Evolutionary conservation across 495 filamentous ascomycete species (phyloP).

Genomic region (Penicillium malachiteum): DNA sequence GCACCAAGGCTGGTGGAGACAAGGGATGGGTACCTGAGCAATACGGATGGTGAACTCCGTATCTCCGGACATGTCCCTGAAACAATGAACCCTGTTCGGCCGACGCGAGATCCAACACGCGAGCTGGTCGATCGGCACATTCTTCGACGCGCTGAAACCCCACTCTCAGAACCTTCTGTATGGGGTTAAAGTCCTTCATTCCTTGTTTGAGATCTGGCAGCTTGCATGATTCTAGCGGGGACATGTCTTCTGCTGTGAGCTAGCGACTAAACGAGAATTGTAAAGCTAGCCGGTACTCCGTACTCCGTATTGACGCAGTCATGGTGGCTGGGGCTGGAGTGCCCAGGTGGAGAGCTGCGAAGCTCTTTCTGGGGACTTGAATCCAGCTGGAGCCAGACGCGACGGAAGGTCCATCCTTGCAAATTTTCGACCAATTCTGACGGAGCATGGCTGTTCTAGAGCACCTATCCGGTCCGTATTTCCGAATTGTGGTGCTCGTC

Average conservation of each 20-base stretch:
- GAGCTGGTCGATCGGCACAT: conserved; percentile 17
- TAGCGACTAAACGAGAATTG: too few relatives aligned
- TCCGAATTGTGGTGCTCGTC: conserved; percentile 23
- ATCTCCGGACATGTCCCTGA: conserved; percentile 1
- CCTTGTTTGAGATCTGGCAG: conserved; percentile 13
- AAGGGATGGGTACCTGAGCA: background rate
- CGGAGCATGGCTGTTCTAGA: conserved; percentile 8
- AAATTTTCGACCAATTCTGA: background rate
- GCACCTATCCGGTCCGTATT: conserved; percentile 27
- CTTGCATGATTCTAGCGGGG: background rate
- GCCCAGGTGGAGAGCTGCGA: background rate
- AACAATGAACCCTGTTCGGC: background rate
- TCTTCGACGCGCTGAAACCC: conserved; percentile 13
- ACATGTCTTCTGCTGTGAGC: too few relatives aligned
- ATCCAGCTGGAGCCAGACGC: background rate
- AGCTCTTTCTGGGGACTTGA: background rate
- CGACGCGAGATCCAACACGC: conserved; percentile 15
- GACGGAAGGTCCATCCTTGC: background rate
- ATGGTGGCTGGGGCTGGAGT: conserved; percentile 1
- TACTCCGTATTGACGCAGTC: background rate
- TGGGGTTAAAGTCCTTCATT: conserved; percentile 22
- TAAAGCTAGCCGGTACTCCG: too few relatives aligned
- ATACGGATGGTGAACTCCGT: too few relatives aligned
- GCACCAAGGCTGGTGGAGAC: conserved; percentile 6
- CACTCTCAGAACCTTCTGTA: conserved; percentile 17